Conservation (phyloP, 2,329 filamentous ascomycete species). For the Bipolaris cookei region DNA sequence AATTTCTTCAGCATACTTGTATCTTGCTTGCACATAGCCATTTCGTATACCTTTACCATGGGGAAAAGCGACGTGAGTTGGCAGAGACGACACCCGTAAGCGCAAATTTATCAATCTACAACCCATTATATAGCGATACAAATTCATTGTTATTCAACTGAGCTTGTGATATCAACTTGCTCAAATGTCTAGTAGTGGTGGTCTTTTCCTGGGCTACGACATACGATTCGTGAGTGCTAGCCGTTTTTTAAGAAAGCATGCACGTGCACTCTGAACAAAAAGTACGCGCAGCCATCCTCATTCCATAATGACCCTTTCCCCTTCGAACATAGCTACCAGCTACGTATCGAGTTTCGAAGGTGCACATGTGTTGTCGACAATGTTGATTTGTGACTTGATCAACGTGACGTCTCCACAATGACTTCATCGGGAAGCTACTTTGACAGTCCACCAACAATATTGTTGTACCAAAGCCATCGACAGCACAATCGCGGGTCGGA, state of each 20-base stretch:
- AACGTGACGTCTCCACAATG: constrained; percentile 17
- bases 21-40: no score
- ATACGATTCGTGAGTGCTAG: background rate
- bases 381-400: background rate
- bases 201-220: no score
- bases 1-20: no score
- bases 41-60: no score
- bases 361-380: background rate
- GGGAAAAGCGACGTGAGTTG: no score
- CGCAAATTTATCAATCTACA: no score
- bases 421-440: constrained; percentile 13
- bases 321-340: no score
- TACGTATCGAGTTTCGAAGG: background rate
- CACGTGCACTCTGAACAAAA: background rate
- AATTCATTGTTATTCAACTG: no score
- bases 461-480: background rate
- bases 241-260: background rate
- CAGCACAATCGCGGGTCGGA: background rate
- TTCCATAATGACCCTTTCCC: background rate
- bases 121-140: no score
- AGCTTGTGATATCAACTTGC: no score
- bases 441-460: constrained; percentile 4
- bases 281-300: background rate
- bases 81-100: no score
- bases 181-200: no score